phyloP scores from a whole-genome alignment of 495 filamentous ascomycete species.

The Xylaria telfairii region DNA sequence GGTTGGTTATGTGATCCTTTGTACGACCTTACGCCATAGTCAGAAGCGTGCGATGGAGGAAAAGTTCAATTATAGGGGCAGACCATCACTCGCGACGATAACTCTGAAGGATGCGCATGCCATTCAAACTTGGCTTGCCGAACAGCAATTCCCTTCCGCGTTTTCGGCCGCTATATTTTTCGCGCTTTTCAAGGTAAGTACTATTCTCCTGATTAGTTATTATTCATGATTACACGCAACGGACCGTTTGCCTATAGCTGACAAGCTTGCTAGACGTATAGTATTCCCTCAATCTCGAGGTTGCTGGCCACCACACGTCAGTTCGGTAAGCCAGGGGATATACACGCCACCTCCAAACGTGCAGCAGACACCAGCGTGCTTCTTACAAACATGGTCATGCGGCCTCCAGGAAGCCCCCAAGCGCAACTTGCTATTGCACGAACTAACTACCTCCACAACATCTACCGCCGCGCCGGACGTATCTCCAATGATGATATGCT shows the following conservation, averaged over 20 bases:
- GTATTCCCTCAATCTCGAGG: not conserved
- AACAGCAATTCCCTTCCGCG: too few species aligned
- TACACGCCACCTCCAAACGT: constrained; percentile 63
- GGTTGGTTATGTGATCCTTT: too few species aligned
- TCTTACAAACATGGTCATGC: constrained; percentile 60
- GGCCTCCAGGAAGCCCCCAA: constrained; percentile 36
- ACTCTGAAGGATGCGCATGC: too few species aligned
- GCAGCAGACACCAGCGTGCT: constrained; percentile 65
- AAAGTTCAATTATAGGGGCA: too few species aligned
- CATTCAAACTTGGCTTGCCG: too few species aligned
- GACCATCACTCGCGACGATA: too few species aligned
- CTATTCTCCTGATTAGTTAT: too few species aligned
- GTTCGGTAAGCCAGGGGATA: constrained; percentile 35
- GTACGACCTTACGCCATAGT: too few species aligned
- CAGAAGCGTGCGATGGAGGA: too few species aligned
- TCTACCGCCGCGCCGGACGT: constrained; percentile 44
- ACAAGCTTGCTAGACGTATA: not conserved
- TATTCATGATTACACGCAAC: too few species aligned
- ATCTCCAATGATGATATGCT: constrained; percentile 54
- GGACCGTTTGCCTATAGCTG: too few species aligned
- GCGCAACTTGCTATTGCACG: constrained; percentile 50
- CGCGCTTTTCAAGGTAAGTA: not conserved
- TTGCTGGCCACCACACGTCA: not conserved
- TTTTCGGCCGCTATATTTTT: too few species aligned
- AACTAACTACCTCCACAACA: constrained; percentile 59